A percentile compares a stretch with the other conserved stretches of the same genome.
Conservation (phyloP, 495 filamentous ascomycete genomes). For the Aspergillus indologenus region DNA sequence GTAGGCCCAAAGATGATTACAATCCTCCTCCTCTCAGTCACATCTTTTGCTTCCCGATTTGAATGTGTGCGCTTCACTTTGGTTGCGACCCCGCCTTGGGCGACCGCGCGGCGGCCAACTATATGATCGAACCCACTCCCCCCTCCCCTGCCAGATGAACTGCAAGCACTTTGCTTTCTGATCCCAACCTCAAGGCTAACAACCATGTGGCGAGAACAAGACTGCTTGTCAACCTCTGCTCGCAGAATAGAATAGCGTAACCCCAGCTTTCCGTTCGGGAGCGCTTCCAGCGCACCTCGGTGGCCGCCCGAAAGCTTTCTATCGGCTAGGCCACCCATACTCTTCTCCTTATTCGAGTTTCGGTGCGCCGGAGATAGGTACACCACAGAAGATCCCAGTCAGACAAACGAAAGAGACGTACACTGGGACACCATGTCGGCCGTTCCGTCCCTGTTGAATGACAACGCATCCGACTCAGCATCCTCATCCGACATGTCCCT, state of each 20-base stretch:
- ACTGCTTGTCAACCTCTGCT: not conserved
- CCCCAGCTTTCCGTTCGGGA: not conserved
- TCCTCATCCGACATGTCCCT: constrained; percentile 19
- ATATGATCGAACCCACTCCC: not conserved
- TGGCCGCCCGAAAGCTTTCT: no score
- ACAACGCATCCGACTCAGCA: constrained; percentile 16
- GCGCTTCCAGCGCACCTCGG: not conserved
- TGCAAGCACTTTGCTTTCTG: not conserved
- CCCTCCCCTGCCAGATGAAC: no score
- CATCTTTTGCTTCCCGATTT: no score
- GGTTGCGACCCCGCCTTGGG: no score
- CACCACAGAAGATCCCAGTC: no score
- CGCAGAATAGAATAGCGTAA: not conserved
- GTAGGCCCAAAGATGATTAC: no score
- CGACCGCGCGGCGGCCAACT: no score
- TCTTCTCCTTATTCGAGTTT: not conserved
- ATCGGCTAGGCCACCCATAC: no score
- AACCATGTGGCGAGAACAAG: not conserved
- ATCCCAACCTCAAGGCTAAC: no score
- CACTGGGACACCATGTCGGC: not conserved
- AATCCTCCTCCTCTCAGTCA: no score
- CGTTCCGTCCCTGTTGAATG: constrained; percentile 25
- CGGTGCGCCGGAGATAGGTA: no score
- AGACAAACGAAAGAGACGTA: not conserved
- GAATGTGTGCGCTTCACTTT: no score